Evolutionary conservation across 306 rosid genomes (phyloP).

Genomic region (Alnus glutinosa): DNA sequence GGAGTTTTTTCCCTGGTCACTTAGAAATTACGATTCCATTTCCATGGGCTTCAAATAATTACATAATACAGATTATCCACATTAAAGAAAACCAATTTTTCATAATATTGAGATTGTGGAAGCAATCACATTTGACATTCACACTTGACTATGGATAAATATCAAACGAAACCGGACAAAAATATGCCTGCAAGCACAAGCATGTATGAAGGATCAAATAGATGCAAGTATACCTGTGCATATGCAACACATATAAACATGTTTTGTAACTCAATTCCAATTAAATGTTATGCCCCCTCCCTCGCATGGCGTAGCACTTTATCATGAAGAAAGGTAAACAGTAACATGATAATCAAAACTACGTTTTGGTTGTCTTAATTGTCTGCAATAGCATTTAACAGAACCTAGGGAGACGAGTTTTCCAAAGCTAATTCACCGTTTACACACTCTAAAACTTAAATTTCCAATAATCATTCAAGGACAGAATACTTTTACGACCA

Average conservation of each 20-base stretch:
- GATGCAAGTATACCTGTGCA: neutral
- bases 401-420: neutral
- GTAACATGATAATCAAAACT: neutral
- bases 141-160: neutral
- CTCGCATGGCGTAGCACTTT: neutral
- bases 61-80: neutral
- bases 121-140: neutral
- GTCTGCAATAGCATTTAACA: neutral
- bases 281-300: neutral
- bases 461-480: neutral
- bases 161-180: neutral
- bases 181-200: neutral
- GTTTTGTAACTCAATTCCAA: neutral
- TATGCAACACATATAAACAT: neutral
- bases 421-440: neutral
- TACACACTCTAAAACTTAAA: neutral
- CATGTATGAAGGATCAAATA: neutral
- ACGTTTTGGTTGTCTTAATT: neutral
- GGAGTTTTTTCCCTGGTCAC: neutral
- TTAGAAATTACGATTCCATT: neutral
- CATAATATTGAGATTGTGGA: neutral
- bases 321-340: neutral
- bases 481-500: neutral
- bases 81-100: neutral
- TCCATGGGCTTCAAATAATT: neutral